Evolutionary conservation across 2,329 filamentous ascomycete genomes (phyloP).

Genomic region (Colletotrichum camelliae): DNA sequence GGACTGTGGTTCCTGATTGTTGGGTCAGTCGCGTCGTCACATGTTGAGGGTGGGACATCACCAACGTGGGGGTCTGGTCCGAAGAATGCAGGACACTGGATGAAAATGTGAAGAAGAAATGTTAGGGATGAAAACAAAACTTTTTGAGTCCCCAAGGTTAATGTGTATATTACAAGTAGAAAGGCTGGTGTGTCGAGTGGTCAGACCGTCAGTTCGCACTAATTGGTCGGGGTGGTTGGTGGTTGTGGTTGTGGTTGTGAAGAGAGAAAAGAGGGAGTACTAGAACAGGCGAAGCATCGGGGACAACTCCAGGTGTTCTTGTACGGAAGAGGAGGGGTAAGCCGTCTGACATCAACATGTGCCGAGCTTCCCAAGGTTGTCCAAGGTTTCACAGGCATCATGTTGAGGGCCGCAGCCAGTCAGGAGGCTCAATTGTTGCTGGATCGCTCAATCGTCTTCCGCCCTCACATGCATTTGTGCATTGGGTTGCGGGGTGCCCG

Average conservation of each 20-base stretch:
- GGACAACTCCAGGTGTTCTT: slow-evolving; percentile 9
- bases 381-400: slow-evolving; percentile 13
- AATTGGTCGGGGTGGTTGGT: background rate
- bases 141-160: background rate
- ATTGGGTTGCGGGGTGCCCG: slow-evolving; percentile 15
- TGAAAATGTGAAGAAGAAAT: background rate
- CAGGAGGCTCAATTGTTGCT: background rate
- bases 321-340: slow-evolving; percentile 14
- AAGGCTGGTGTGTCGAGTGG: background rate
- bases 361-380: slow-evolving; percentile 15
- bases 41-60: background rate
- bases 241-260: background rate
- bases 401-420: background rate
- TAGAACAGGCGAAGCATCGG: background rate
- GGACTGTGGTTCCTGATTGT: background rate
- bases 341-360: slow-evolving; percentile 15
- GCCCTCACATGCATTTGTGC: slow-evolving; percentile 18
- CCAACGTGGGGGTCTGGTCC: slow-evolving; percentile 3
- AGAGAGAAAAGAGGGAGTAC: background rate
- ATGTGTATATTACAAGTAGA: background rate
- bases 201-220: background rate
- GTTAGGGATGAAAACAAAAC: background rate
- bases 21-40: slow-evolving; percentile 9
- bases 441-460: slow-evolving; percentile 5
- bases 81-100: background rate